A percentile compares a stretch with the other conserved stretches of the same genome.
These are phyloP conservation scores for Candida oleophila DNA, from an alignment of 805 yeast species.

Conservation along the genomic window DNA sequence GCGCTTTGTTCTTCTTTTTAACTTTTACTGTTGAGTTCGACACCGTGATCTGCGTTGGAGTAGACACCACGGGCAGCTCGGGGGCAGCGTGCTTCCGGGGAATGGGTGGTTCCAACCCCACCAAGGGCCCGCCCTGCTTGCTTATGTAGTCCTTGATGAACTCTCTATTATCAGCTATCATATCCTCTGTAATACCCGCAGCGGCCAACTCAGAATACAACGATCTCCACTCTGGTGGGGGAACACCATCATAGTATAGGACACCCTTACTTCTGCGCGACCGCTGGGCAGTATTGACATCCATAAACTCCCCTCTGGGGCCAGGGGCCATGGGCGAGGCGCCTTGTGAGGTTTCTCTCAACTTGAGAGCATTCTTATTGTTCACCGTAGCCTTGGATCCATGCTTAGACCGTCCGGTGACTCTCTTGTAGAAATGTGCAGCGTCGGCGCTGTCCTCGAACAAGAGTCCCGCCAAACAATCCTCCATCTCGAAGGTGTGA, in stretches of 20 bases:
- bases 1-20: constrained; percentile 28
- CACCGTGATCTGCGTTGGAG: neutral
- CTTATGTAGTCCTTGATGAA: constrained; percentile 77
- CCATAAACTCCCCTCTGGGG: constrained; percentile 62
- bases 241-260: constrained; percentile 71
- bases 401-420: constrained; percentile 71
- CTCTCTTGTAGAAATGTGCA: constrained; percentile 76
- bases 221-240: constrained; percentile 83
- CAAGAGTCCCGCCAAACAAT: constrained; percentile 79
- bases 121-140: constrained; percentile 74
- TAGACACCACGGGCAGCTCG: constrained; percentile 15
- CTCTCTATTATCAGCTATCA: constrained; percentile 83
- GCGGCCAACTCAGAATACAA: constrained; percentile 69
- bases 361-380: constrained; percentile 85
- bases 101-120: constrained; percentile 81
- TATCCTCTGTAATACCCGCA: constrained; percentile 81
- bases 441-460: constrained; percentile 92
- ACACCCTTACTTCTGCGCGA: constrained; percentile 56
- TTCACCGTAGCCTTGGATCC: constrained; percentile 83
- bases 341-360: constrained; percentile 46
- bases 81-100: constrained; percentile 64
- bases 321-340: constrained; percentile 42
- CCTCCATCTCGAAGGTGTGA: constrained; percentile 92
- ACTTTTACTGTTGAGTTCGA: constrained; percentile 9
- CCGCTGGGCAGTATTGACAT: constrained; percentile 52